Evolutionary conservation across 192 early-diverging fungal genomes (phyloP), one percentile per base, ranked within the genome.

Genomic region (Coemansia sp.): DNA sequence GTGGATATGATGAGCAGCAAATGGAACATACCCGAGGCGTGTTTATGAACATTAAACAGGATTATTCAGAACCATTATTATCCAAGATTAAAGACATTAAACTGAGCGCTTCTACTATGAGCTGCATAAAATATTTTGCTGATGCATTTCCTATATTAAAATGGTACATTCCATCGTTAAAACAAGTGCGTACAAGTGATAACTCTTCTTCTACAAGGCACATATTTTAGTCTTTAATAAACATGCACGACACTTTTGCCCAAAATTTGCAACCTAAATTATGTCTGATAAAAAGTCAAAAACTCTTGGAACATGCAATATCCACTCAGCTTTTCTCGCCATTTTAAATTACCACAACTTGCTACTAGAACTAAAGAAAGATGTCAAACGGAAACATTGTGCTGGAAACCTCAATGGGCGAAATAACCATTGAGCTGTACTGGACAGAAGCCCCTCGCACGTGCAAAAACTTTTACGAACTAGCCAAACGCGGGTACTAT

Each of bases 381-480:
- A 45, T 58, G 57, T 45, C 57, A 6, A 38, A 21, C 21, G 6
- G 56, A 27, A 69, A 60, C 38, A 56, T 69, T 2, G 58, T 51
- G 5, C 67, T 79, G 0, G 55, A 63, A 11, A 79, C 76, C 2
- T 54, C 70, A 2, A 37, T 75, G 21, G 72, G 71, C 38, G 6
- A 56, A 9, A 69, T 81, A 10, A 48, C 56, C 4, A 23, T 73
- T 10, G 67, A 71, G 66, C 58, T 74, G n/a, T 77, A 75, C 57
- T 81, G 71, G 75, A 58, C 37, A 21, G 70, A 88, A 70, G 82
- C 91, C 1, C 97, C 97, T 14, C 71, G 84, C 23, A 88, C 97
- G 4, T 94, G 93, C 60, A 85, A 90, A 57, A 99, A 99, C 68
- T 94, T 99, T 66, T 83, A 94, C 27, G 73, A 86, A 82, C 79